phyloP scores from a whole-genome alignment of 2,329 filamentous ascomycete species.

The Neopestalotiopsis clavispora region DNA sequence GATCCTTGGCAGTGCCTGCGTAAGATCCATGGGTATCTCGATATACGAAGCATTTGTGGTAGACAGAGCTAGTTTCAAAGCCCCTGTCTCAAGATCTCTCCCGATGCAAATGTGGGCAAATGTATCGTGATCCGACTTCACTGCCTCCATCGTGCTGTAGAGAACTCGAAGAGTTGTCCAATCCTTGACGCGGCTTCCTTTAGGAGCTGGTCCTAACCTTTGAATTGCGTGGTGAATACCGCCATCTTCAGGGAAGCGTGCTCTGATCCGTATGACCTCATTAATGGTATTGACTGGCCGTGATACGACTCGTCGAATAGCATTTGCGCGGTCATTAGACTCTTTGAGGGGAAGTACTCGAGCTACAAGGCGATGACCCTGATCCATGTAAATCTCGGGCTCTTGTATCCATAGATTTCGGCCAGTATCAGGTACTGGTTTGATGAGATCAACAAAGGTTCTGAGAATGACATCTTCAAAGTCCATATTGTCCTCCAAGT shows the following conservation, averaged over 20 bases:
- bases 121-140: constrained; percentile 26
- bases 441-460: constrained; percentile 24
- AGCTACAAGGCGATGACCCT: constrained; percentile 39
- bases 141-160: constrained; percentile 41
- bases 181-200: neutral
- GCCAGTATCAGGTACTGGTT: neutral
- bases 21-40: constrained; percentile 25
- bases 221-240: constrained; percentile 28
- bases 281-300: constrained; percentile 38
- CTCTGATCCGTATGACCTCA: constrained; percentile 34
- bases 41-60: constrained; percentile 41
- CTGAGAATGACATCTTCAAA: constrained; percentile 23
- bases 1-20: constrained; percentile 21
- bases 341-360: constrained; percentile 44
- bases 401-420: constrained; percentile 37
- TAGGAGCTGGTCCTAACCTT: neutral
- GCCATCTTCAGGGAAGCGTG: constrained; percentile 20
- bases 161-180: constrained; percentile 35
- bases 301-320: constrained; percentile 40
- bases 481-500: constrained; percentile 26
- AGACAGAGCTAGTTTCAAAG: constrained; percentile 35
- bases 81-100: constrained; percentile 28
- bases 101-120: constrained; percentile 40
- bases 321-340: constrained; percentile 44
- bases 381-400: constrained; percentile 43